Conservation (phyloP, 805 yeast species). For the Hanseniaspora guilliermondii region DNA sequence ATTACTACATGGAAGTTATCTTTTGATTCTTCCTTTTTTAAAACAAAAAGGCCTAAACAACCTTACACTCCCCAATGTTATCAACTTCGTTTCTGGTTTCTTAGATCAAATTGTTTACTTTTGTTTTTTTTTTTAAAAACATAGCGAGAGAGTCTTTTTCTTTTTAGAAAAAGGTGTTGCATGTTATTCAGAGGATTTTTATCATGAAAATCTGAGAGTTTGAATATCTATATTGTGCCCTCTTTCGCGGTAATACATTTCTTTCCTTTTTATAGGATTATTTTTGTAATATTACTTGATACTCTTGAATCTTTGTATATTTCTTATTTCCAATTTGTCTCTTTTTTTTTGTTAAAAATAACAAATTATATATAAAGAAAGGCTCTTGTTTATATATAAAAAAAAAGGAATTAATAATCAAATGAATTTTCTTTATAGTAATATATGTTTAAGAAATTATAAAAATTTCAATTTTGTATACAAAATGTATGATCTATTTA, state of each 20-base stretch:
- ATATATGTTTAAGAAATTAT: background rate
- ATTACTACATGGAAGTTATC: slow-evolving; percentile 1
- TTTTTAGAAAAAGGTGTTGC: slow-evolving; percentile 11
- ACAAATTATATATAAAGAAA: too few relatives aligned
- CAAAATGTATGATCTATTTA: background rate
- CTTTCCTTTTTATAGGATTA: background rate
- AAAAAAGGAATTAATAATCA: too few relatives aligned
- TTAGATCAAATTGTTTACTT: slow-evolving; percentile 24
- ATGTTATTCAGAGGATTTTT: slow-evolving; percentile 14
- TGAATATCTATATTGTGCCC: slow-evolving; percentile 15
- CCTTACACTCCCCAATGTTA: slow-evolving; percentile 23
- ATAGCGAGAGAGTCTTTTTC: slow-evolving; percentile 12
- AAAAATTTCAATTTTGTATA: background rate
- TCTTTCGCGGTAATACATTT: slow-evolving; percentile 15
- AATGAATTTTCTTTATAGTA: background rate
- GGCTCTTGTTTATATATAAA: too few relatives aligned
- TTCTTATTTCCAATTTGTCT: background rate
- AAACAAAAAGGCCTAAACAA: slow-evolving; percentile 29
- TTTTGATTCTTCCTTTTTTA: background rate
- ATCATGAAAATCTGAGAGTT: slow-evolving; percentile 14
- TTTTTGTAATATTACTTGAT: background rate
- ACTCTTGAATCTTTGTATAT: background rate
- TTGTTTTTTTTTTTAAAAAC: background rate
- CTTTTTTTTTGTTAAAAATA: too few relatives aligned
- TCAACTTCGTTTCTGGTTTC: slow-evolving; percentile 34